These are phyloP conservation scores for Teratosphaeria gauchensis DNA, from an alignment of 2,329 filamentous ascomycete genomes.

Conservation along the genomic window DNA sequence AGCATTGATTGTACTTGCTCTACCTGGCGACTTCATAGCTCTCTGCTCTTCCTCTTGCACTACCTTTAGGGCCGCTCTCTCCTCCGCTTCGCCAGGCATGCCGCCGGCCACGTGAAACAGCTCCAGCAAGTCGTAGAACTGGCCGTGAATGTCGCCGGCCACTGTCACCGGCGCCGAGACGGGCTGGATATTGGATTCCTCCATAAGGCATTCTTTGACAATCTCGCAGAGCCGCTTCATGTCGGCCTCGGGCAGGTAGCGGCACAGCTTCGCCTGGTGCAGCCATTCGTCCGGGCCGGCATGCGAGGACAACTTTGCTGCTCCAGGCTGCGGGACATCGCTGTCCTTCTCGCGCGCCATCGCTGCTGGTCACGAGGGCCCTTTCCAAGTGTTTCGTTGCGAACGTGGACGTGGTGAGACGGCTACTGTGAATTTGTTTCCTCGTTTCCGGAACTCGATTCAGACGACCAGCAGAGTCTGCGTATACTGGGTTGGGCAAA, in stretches of 20 bases:
- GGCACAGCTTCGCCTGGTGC: constrained; percentile 91
- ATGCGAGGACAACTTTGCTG: constrained; percentile 72
- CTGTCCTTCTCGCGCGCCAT: constrained; percentile 40
- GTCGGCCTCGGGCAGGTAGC: constrained; percentile 86
- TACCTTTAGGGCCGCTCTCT: constrained; percentile 10
- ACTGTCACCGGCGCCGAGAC: constrained; percentile 93
- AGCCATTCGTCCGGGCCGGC: constrained; percentile 94
- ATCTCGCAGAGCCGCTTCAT: constrained; percentile 99
- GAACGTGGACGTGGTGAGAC: not conserved
- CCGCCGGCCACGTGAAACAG: constrained; percentile 93
- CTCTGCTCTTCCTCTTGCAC: not conserved
- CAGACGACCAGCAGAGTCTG: no score
- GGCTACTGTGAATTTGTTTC: not conserved
- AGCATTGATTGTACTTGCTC: constrained; percentile 61
- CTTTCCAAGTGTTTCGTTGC: not conserved
- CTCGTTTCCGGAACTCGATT: no score
- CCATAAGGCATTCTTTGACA: constrained; percentile 98
- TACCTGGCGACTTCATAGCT: constrained; percentile 10
- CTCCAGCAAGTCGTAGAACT: constrained; percentile 96
- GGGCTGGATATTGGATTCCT: constrained; percentile 99
- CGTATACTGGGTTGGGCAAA: no score
- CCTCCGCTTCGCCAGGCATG: constrained; percentile 67
- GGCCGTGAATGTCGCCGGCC: constrained; percentile 95
- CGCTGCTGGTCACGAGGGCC: not conserved
- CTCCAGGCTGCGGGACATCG: constrained; percentile 77